Evolutionary conservation across 768 basidiomycete species (phyloP), one percentile per base, ranked within the genome.

Genomic region (Suillus subaureus): DNA sequence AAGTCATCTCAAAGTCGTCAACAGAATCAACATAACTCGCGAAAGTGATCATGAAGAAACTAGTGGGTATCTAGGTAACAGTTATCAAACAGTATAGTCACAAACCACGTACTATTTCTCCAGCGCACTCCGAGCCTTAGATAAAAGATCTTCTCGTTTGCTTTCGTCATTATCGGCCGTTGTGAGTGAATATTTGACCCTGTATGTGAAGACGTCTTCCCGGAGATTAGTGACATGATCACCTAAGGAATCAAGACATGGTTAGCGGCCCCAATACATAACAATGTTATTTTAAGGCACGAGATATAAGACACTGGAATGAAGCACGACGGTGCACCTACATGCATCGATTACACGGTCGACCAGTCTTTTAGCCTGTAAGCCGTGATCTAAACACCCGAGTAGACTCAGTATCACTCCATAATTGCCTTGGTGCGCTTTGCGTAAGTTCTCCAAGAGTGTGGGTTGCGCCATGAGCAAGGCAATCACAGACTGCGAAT

Each of bases 11-110:
- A 73, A 91, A 86, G 69, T 85, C 80, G 15, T 89, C 84, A 33
- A 84, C 82, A 61, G 90, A 86, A 64, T 89, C 86, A 6, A 97
- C 89, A 70, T 92, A 99, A 66, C 89, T 93, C 3, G 96, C 92
- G 71, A 98, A 99, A 0, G 91, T 92, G 66, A 99, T 92, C 70
- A 96, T 87, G 79, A 98, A 98, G 80, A 97, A 97, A 76, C 93
- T 95, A 64, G 23, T 12, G 51, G 3, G 26, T 21, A 60, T 42
- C 6, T n/a, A n/a, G 15, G 64, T 37, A 63, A 65, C 13, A 23
- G 33, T 42, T 63, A 54, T 58, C 18, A 62, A 23, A 61, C 33
- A 37, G 13, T 37, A 31, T 61, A 31, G 54, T 54, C 63, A 33
- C 31, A 52, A 42, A 18, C 40, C 3, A 77, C 89, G n/a, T 69